Base-by-base conservation (phyloP, 495 filamentous ascomycete genomes). In the Mytilinidion resinicola region DNA sequence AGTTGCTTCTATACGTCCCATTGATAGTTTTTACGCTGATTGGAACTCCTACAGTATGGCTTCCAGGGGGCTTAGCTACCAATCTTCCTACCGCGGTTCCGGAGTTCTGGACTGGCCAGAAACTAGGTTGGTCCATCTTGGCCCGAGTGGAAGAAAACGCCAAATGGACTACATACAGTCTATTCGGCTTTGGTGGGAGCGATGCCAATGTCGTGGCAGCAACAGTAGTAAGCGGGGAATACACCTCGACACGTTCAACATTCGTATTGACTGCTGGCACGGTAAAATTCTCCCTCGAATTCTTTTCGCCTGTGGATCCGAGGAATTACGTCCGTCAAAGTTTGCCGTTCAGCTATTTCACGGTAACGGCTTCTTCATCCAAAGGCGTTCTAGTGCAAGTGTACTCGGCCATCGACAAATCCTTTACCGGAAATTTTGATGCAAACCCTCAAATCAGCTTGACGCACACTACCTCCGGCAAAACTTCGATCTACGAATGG, bases 81-180 rank as follows among this genome's bases (percentile, higher is more conserved):
- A 66, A 66, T 21, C 57, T 80, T 14, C 74, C 77, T 1, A 69
- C 65, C 35, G 68, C 77, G 0, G 67, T 71, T 15, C 69, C 78
- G 1, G 74, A 80, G 56, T 82, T 82, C 59, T 80, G 79, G 78
- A 67, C 67, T 3, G 77, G 78, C 3, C 71, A 76, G 51, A 69
- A 71, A 17, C 65, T 80, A 11, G 74, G 71, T 1, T 79, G 76
- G 75, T 71, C 72, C 7, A 68, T 82, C 11, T 68, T 82, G 46
- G 76, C 75, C 3, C 75, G 75, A 6, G 70, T 82, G 11, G 69
- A 77, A 64, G 77, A 46, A 14, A 46, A n/a, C 42, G n/a, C 1
- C 12, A 20, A 46, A 46, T 46, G 72, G 14, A 68, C 72, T 19
- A 67, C 75, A 2, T 81, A 77, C 60, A 79, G 72, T 55, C 54